Evolutionary conservation across 345 rosid genomes (phyloP), one percentile per base, ranked within the genome.

Genomic region (Microcos paniculata): DNA sequence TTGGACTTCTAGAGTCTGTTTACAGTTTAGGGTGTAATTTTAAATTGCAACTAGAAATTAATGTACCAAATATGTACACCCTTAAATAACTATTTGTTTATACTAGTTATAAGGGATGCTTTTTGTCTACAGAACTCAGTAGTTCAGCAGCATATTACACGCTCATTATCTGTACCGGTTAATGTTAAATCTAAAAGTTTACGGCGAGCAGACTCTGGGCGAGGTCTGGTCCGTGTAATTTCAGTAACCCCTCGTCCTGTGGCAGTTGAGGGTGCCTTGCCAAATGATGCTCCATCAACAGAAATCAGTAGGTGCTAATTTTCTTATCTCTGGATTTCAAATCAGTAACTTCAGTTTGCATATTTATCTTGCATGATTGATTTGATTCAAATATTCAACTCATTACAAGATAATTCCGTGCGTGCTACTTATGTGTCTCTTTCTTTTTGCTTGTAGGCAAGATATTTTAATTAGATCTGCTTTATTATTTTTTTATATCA

Each of bases 141-240:
- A 70, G 81, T 65, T 67, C 85, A 69, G 66, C 82, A 72, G 62
- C 84, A 80, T 70, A 85, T 88, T 67, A 78, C 46, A 24, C 88
- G 90, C 38, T 86, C 90, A 6, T 72, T 88, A 38, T 86, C 90
- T 14, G 88, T 88, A 77, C 90, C 92, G 5, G 84, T 84, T 56
- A 82, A 82, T 75, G 75, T 79, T 77, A 85, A 85, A 77, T 53
- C 55, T 21, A 81, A 79, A 81, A 86, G 86, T 77, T 77, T 85
- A 74, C 81, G 80, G 70, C 77, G 77, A 62, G 77, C 81, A 15
- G 88, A 85, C 74, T 85, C 90, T 31, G 82, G 84, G 75, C 78
- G 83, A 76, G 83, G 84, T 57, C 69, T 87, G 75, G 71, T 89
- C 55, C 90, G 90, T 58, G 85, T 89, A 28, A 77, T 89, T 79